Evolutionary conservation across 2,329 filamentous ascomycete species (phyloP).

Genomic region (Epichloe amarillans): DNA sequence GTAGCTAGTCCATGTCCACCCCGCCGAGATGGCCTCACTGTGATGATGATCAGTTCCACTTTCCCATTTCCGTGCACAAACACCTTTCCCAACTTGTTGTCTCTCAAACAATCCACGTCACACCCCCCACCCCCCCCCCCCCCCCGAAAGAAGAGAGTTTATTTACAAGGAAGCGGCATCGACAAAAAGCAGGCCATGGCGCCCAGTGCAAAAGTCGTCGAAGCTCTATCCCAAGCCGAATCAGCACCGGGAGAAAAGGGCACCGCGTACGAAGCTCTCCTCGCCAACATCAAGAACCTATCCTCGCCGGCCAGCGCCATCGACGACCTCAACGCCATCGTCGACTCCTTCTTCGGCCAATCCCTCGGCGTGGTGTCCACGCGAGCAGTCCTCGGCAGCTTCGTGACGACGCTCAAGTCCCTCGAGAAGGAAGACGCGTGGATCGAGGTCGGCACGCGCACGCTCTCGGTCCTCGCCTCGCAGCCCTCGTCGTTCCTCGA

Average conservation of each 20-base stretch:
- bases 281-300: constrained; percentile 27
- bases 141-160: no score
- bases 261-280: constrained; percentile 32
- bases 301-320: constrained; percentile 25
- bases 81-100: neutral
- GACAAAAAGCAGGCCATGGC: constrained; percentile 18
- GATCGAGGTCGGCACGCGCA: constrained; percentile 62
- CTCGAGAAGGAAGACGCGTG: constrained; percentile 51
- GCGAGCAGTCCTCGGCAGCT: constrained; percentile 53
- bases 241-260: constrained; percentile 26
- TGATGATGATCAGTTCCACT: no score
- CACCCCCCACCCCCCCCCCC: no score
- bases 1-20: no score
- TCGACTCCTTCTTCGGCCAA: constrained; percentile 53
- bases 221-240: constrained; percentile 30
- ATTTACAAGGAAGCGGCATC: neutral
- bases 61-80: neutral
- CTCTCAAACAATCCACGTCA: no score
- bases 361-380: constrained; percentile 64
- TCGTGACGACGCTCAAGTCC: constrained; percentile 48
- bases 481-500: constrained; percentile 63
- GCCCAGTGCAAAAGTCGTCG: constrained; percentile 25
- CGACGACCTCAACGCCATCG: constrained; percentile 53
- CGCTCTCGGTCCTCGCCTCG: constrained; percentile 51
- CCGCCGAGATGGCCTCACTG: no score